Conservation (phyloP, 108 stramenopile species). For the Cylindrotheca fusiformis region DNA sequence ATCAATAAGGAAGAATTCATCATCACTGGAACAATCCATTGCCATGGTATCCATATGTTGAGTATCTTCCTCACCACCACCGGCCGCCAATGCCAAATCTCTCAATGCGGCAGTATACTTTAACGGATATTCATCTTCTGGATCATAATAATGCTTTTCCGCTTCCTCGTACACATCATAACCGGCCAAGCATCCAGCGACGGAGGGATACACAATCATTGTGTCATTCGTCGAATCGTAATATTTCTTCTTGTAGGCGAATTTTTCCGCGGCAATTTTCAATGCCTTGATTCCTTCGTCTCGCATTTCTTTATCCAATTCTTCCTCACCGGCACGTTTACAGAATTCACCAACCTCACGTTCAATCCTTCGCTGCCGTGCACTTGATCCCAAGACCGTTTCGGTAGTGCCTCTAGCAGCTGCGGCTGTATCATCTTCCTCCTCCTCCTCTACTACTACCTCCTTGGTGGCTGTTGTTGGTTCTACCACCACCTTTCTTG, state of each 20-base stretch:
- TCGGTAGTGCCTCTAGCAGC: not conserved
- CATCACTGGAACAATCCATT: not conserved
- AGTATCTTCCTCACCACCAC: constrained; percentile 2
- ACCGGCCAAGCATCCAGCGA: constrained; percentile 5
- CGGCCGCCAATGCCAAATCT: constrained; percentile 4
- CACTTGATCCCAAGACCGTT: not conserved
- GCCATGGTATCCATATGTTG: constrained; percentile 4
- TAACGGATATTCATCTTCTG: constrained; percentile 17
- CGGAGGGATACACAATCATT: constrained; percentile 19
- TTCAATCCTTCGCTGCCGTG: not conserved
- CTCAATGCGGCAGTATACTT: constrained; percentile 19
- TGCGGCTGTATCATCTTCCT: not conserved
- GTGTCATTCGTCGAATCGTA: constrained; percentile 20
- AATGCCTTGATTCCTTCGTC: constrained; percentile 9
- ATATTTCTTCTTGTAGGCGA: constrained; percentile 20
- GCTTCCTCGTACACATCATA: constrained; percentile 25
- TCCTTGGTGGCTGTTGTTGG: not conserved
- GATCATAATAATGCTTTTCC: constrained; percentile 15
- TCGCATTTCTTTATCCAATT: constrained; percentile 16
- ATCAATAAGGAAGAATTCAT: not conserved
- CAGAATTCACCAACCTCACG: constrained; percentile 1
- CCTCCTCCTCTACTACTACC: not conserved
- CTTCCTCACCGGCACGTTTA: not conserved
- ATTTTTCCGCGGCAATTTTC: constrained; percentile 2
- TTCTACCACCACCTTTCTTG: not conserved